phyloP scores from a whole-genome alignment of 164 flowering plant genomes.

The Vitis rotundifolia region DNA sequence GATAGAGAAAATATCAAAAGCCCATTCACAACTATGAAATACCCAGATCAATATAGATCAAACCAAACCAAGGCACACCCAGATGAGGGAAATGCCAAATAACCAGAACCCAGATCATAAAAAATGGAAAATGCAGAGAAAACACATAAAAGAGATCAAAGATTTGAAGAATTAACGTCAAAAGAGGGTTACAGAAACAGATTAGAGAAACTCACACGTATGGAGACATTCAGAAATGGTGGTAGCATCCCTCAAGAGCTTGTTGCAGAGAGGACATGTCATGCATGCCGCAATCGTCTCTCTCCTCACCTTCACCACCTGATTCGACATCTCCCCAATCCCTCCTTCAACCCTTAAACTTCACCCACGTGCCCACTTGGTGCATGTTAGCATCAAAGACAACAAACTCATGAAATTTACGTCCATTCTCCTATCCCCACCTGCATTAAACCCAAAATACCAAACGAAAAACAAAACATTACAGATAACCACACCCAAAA shows the following conservation, averaged over 20 bases:
- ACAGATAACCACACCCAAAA: background rate
- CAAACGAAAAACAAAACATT: background rate
- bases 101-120: constrained; percentile 13
- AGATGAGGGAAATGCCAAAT: constrained; percentile 15
- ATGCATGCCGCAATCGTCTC: constrained; percentile 73
- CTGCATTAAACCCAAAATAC: constrained; percentile 35
- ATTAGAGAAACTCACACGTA: constrained; percentile 63
- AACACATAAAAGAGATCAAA: constrained; percentile 17
- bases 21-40: background rate
- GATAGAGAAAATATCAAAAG: background rate
- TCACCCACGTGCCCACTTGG: constrained; percentile 23
- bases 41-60: background rate
- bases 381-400: constrained; percentile 40
- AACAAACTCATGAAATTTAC: constrained; percentile 24
- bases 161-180: background rate
- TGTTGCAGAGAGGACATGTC: constrained; percentile 85
- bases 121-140: background rate
- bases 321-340: constrained; percentile 42
- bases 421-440: constrained; percentile 22
- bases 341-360: constrained; percentile 2
- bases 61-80: constrained; percentile 11
- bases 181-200: background rate
- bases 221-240: constrained; percentile 92
- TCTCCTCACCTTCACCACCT: constrained; percentile 69
- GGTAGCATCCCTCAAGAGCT: constrained; percentile 78